phyloP scores from a whole-genome alignment of 164 flowering plant genomes.

The Cinnamomum chago region DNA sequence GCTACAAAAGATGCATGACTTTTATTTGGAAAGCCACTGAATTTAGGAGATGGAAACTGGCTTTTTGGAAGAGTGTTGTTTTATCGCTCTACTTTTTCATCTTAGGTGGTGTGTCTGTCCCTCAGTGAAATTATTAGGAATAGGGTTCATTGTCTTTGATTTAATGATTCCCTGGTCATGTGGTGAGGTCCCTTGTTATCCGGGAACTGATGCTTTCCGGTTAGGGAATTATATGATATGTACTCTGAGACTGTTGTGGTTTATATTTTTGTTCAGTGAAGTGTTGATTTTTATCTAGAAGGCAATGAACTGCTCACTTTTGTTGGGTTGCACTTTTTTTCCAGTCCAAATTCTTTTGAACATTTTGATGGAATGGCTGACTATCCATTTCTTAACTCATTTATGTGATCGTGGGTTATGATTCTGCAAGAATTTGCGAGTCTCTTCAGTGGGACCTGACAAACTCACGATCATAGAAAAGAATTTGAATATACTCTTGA shows the following conservation, averaged over 20 bases:
- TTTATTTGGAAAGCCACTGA: neutral
- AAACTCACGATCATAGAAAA: no score
- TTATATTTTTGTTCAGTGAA: neutral
- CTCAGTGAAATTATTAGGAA: neutral
- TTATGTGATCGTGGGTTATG: no score
- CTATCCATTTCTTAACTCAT: neutral
- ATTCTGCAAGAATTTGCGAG: no score
- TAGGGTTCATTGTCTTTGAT: neutral
- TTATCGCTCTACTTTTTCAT: neutral
- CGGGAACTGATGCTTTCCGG: neutral
- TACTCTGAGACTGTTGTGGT: neutral
- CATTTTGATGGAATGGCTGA: neutral
- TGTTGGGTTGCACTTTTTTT: neutral
- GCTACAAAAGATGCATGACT: constrained; percentile 30
- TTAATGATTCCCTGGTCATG: neutral
- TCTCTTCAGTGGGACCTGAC: no score
- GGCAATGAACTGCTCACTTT: neutral
- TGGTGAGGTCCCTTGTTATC: neutral
- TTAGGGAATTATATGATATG: no score
- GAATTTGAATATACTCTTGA: no score
- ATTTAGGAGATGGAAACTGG: neutral
- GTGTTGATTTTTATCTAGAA: neutral
- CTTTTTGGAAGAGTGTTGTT: constrained; percentile 2
- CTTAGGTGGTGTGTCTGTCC: neutral
- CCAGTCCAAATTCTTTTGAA: neutral